These are phyloP conservation scores for Paraglomus occultum DNA, from an alignment of 192 early-diverging fungal species.

Conservation along the genomic window DNA sequence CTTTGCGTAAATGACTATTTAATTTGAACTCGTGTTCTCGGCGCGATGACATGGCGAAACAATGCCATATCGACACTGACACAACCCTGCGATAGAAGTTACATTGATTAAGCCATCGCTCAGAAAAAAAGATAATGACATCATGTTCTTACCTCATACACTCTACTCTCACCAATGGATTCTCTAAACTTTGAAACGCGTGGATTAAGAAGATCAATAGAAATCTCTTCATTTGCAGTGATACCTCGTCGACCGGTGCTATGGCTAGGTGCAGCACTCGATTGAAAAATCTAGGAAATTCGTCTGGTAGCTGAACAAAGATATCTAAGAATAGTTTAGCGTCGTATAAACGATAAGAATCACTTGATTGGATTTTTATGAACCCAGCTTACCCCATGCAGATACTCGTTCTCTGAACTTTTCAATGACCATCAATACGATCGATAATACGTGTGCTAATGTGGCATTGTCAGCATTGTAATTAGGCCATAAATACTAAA, in stretches of 20 bases:
- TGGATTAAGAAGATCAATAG: conserved; percentile 78
- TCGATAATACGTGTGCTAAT: conserved; percentile 66
- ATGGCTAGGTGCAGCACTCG: conserved; percentile 50
- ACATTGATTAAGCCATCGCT: neutral
- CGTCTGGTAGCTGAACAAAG: conserved; percentile 40
- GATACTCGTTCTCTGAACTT: conserved; percentile 76
- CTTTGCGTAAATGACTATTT: conserved; percentile 59
- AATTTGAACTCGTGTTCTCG: conserved; percentile 60
- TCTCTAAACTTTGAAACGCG: conserved; percentile 85
- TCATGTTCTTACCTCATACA: conserved; percentile 55
- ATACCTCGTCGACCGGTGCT: conserved; percentile 30
- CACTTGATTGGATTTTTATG: neutral
- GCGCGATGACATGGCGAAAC: conserved; percentile 47
- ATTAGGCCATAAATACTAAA: conserved; percentile 79
- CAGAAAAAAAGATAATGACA: neutral
- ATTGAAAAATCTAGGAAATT: conserved; percentile 60
- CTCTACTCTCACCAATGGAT: conserved; percentile 67
- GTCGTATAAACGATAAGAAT: conserved; percentile 27
- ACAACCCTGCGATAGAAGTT: conserved; percentile 52
- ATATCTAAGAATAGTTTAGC: conserved; percentile 30
- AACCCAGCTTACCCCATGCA: conserved; percentile 49
- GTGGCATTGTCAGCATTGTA: conserved; percentile 46
- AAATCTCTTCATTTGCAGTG: conserved; percentile 44
- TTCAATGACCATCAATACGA: conserved; percentile 87
- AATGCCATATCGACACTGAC: conserved; percentile 73